Base-by-base conservation (phyloP, 805 yeast genomes). In the Wickerhamiella kurtzmanii region DNA sequence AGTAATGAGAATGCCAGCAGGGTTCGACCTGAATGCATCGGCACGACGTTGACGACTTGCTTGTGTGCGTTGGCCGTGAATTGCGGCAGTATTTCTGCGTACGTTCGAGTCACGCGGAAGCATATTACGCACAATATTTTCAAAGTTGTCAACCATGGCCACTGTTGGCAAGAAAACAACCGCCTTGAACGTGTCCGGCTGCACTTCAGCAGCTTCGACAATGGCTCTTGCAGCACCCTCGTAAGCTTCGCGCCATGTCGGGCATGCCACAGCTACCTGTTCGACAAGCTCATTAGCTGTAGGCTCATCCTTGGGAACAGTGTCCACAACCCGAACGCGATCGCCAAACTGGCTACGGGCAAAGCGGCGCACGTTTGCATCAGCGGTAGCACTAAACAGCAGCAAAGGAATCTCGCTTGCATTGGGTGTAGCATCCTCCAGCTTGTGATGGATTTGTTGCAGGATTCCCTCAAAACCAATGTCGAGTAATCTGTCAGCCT, bases 331-430 rank as follows among this genome's bases (percentile, higher is more conserved):
- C 37, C 55, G 51, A 8, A 63, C 63, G 22, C 60, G 57, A 25
- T 57, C 59, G 16, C 64, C 64, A 42, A 64, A 57, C 52, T 58
- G 60, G 20, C 50, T 79, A 70, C 50, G 67, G 17, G 96, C 92
- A 63, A 88, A 75, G 6, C 64, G 58, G 47, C 74, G 71, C 38
- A 87, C 92, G 39, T 73, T 71, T 32, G 73, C 68, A 59, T 81
- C 86, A 53, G 86, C 75, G 22, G 97, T 88, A 18, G 97, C 97
- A 55, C 95, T 83, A 61, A 84, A 88, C 56, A 88, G 69, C 55
- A 85, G 68, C 22, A 87, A 77, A 56, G 81, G 83, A 4, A 67
- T 66, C 13, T 53, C 53, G 3, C 53, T 50, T 20, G 64, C 49
- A 50, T 53, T 38, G 42, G 66, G 71, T 51, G 84, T 64, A 36